These are phyloP conservation scores for Coemansia sp. DNA, from an alignment of 192 early-diverging fungal species.

Conservation along the genomic window DNA sequence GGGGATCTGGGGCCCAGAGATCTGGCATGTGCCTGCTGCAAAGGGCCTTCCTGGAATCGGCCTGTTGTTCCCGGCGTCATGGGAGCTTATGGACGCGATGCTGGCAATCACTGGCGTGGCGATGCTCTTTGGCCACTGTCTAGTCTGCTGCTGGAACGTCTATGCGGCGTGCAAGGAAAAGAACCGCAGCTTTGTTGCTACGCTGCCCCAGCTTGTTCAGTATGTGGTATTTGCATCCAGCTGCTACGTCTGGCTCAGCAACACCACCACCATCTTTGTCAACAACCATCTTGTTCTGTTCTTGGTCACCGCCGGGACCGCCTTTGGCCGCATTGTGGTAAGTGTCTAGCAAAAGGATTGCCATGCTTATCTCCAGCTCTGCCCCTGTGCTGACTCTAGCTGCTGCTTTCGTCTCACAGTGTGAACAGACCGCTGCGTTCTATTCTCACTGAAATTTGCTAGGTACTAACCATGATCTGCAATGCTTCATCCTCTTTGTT, in stretches of 20 bases:
- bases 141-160: constrained; percentile 52
- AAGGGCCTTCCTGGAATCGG: constrained; percentile 45
- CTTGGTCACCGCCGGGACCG: constrained; percentile 73
- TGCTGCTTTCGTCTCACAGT: neutral
- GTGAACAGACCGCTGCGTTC: neutral
- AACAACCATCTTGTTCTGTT: constrained; percentile 75
- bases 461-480: neutral
- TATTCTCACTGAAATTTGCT: neutral
- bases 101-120: constrained; percentile 30
- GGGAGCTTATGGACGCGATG: constrained; percentile 44
- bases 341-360: constrained; percentile 8
- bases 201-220: constrained; percentile 66
- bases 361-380: neutral
- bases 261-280: constrained; percentile 66
- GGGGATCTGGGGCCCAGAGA: constrained; percentile 62
- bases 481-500: neutral
- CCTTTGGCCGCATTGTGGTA: constrained; percentile 80
- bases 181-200: constrained; percentile 62
- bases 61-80: constrained; percentile 40
- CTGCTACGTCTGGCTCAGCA: constrained; percentile 72
- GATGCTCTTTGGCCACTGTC: constrained; percentile 48
- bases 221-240: constrained; percentile 62
- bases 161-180: constrained; percentile 56
- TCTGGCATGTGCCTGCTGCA: constrained; percentile 47
- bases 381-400: neutral